These are phyloP conservation scores for Meredithiella fracta DNA, from an alignment of 2,329 filamentous ascomycete genomes.

Conservation along the genomic window DNA sequence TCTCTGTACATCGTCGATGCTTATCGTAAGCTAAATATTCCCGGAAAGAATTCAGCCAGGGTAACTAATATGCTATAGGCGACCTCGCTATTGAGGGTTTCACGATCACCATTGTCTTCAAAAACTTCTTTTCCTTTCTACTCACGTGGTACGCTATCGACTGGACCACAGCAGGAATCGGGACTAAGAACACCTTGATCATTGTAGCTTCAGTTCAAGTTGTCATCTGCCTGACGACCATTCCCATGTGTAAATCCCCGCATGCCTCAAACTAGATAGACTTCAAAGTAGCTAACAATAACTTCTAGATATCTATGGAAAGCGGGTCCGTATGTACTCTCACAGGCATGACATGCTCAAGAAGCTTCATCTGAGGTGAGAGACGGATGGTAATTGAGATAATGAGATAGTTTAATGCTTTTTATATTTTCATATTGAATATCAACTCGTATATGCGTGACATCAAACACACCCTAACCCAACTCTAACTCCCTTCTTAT, in stretches of 20 bases:
- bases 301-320: constrained; percentile 55
- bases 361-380: constrained; percentile 9
- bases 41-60: background rate
- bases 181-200: constrained; percentile 48
- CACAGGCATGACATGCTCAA: constrained; percentile 54
- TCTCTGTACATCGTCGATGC: constrained; percentile 86
- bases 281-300: constrained; percentile 4
- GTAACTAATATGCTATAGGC: constrained; percentile 27
- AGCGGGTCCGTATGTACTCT: constrained; percentile 59
- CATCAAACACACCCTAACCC: too few species aligned
- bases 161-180: constrained; percentile 51
- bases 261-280: background rate
- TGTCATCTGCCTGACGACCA: constrained; percentile 53
- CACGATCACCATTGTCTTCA: constrained; percentile 81
- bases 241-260: constrained; percentile 73
- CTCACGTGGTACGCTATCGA: constrained; percentile 72
- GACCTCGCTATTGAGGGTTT: constrained; percentile 77
- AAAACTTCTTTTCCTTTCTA: constrained; percentile 81
- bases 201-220: constrained; percentile 63
- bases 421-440: background rate
- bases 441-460: too few species aligned
- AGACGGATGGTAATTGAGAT: background rate
- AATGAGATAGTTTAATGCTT: background rate
- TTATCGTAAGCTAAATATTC: constrained; percentile 48
- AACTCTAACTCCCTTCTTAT: too few species aligned